Evolutionary conservation across 768 basidiomycete genomes (phyloP).

Genomic region (Tricholoma hemisulphureum): DNA sequence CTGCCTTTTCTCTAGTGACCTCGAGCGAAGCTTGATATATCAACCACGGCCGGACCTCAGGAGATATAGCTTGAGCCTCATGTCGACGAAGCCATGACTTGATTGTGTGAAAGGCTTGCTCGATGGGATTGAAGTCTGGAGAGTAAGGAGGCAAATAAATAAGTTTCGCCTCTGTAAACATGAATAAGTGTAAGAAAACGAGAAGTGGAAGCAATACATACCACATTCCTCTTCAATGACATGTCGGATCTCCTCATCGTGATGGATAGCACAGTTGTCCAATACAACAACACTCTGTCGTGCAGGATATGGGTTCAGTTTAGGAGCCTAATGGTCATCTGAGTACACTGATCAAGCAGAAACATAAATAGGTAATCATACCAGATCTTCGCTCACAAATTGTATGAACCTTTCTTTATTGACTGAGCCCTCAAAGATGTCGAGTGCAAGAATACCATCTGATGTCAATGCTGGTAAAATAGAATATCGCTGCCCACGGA

Average conservation of each 20-base stretch:
- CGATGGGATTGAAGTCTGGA: slow-evolving; percentile 1
- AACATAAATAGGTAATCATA: neutral
- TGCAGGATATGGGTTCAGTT: neutral
- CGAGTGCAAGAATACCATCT: slow-evolving; percentile 2
- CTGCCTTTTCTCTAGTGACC: slow-evolving; percentile 16
- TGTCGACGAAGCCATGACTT: slow-evolving; percentile 30
- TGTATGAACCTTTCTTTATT: slow-evolving; percentile 1
- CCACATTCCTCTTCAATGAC: neutral
- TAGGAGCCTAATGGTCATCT: neutral
- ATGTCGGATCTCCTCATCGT: neutral
- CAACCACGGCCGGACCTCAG: slow-evolving; percentile 19
- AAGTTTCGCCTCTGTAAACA: slow-evolving; percentile 1
- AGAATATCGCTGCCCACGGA: neutral
- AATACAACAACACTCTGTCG: neutral
- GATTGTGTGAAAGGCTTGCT: neutral
- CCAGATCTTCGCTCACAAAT: neutral
- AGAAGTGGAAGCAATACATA: neutral
- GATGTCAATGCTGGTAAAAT: slow-evolving; percentile 1
- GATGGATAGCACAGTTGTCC: neutral
- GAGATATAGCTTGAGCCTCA: slow-evolving; percentile 9
- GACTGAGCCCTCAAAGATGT: slow-evolving; percentile 8
- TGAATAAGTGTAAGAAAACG: neutral
- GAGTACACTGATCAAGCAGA: neutral
- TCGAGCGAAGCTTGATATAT: slow-evolving; percentile 19
- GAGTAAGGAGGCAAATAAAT: slow-evolving; percentile 10